A percentile compares a stretch with the other conserved stretches of the same genome.
These are phyloP conservation scores for Cryphonectria japonica DNA, from an alignment of 2,329 filamentous ascomycete genomes.

Conservation along the genomic window DNA sequence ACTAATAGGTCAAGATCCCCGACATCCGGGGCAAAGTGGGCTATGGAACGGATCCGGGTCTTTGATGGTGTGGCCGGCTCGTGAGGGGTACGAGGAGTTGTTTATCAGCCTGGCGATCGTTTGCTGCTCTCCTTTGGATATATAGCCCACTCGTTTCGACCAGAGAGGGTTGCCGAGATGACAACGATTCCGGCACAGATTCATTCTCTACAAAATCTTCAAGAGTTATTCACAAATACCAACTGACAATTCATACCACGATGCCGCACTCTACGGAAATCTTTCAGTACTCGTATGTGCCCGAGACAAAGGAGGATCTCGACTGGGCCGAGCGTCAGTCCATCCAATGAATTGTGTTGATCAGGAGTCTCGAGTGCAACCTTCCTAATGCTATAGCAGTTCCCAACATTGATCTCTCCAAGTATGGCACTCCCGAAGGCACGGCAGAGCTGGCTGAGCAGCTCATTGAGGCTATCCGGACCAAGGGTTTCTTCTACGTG, in stretches of 20 bases:
- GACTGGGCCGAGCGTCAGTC: conserved; percentile 17
- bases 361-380: background rate
- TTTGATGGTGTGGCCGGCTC: conserved; percentile 6
- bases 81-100: conserved; percentile 17
- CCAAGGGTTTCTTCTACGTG: conserved; percentile 64
- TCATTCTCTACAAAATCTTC: no score
- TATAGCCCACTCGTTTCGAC: background rate
- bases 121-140: conserved; percentile 5
- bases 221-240: background rate
- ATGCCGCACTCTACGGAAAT: conserved; percentile 18
- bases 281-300: conserved; percentile 16
- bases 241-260: background rate
- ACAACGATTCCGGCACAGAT: background rate
- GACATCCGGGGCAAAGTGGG: conserved; percentile 15
- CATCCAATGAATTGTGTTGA: no score
- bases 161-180: background rate
- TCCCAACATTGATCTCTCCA: conserved; percentile 56
- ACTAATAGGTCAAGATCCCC: conserved; percentile 18
- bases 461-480: conserved; percentile 56
- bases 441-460: conserved; percentile 58
- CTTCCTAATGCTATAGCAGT: background rate
- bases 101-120: background rate
- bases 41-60: background rate
- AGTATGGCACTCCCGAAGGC: conserved; percentile 57
- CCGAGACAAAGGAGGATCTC: conserved; percentile 20